Base-by-base conservation (phyloP, 768 basidiomycete genomes). In the Kwoniella dejecticola region DNA sequence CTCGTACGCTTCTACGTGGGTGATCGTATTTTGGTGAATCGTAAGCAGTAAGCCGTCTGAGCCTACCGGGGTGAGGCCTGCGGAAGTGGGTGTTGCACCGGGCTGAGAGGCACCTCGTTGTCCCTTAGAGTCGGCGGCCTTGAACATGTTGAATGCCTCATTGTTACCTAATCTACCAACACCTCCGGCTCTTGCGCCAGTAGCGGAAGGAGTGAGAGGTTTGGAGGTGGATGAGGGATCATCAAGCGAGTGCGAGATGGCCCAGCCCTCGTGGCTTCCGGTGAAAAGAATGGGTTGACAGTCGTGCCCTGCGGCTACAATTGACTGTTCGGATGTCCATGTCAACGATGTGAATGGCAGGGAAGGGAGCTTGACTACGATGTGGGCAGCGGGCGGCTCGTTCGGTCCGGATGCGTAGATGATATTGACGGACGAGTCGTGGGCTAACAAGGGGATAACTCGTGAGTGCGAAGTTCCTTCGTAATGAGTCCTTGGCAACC, bases 11-110 rank as follows among this genome's bases (percentile, higher is more conserved):
- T 92, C 82, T 40, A 98, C 83, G 68, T 83, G 88, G n/a, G 92
- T 97, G 80, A 99, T 96, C 36, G 94, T 96, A 82, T 99, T 99
- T 83, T 98, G 96, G 76, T 98, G 96, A 50, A 96, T 84, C 13
- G 96, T 98, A 72, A 84, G 81, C 52, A 95, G 80, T 75, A 94
- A 90, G 2, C 89, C 90, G 71, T 89, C 87, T 4, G 79, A 76
- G 3, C 79, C 79, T 17, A 76, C 77, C 6, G 60, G 68, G 11
- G 75, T 67, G 4, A 75, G 63, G 15, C 71, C 75, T 26, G 75
- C 74, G 0, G 81, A 80, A 10, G 73, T 78, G 5, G 68, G 49
- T 8, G 61, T 71, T 17, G 55, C 64, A 23, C 68, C 69, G 1
- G 56, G 38, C 6, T 52, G 78, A 10, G 82, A 75, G 80, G 72